phyloP scores from a whole-genome alignment of 169 alveolate species.

The Babesia bovis region DNA sequence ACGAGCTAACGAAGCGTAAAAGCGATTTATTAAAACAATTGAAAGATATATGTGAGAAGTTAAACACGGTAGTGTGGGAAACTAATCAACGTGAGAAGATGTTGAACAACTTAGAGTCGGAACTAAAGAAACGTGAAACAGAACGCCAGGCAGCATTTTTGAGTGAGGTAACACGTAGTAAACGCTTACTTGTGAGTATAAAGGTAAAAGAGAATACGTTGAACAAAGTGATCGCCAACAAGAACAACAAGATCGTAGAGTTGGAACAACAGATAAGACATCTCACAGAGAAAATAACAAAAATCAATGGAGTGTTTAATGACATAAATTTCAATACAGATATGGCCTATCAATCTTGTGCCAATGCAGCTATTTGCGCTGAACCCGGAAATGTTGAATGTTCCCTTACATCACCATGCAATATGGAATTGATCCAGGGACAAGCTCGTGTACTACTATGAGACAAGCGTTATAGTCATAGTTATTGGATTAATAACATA shows the following conservation, averaged over 20 bases:
- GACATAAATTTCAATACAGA: constrained; percentile 18
- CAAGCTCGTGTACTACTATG: constrained; percentile 40
- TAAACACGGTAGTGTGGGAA: constrained; percentile 52
- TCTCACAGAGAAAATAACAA: constrained; percentile 26
- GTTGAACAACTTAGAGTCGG: constrained; percentile 59
- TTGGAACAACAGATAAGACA: constrained; percentile 21
- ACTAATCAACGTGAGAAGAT: constrained; percentile 59
- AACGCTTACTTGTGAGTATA: constrained; percentile 42
- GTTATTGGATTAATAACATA: not conserved
- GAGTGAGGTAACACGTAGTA: constrained; percentile 62
- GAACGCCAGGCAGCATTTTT: constrained; percentile 57
- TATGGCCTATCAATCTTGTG: not conserved
- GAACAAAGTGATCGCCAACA: constrained; percentile 36
- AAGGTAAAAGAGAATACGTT: constrained; percentile 64
- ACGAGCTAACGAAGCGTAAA: constrained; percentile 35
- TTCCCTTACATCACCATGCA: constrained; percentile 48
- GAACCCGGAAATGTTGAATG: constrained; percentile 34
- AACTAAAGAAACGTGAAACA: constrained; percentile 50
- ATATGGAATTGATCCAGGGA: constrained; percentile 45
- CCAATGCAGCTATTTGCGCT: not conserved
- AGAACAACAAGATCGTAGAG: constrained; percentile 36
- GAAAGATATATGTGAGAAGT: constrained; percentile 48
- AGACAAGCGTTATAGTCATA: no score
- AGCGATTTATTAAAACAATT: constrained; percentile 48
- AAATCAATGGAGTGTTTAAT: constrained; percentile 34